Evolutionary conservation across 1,284 basidiomycete species (phyloP).

Genomic region (Heliocybe sulcata): DNA sequence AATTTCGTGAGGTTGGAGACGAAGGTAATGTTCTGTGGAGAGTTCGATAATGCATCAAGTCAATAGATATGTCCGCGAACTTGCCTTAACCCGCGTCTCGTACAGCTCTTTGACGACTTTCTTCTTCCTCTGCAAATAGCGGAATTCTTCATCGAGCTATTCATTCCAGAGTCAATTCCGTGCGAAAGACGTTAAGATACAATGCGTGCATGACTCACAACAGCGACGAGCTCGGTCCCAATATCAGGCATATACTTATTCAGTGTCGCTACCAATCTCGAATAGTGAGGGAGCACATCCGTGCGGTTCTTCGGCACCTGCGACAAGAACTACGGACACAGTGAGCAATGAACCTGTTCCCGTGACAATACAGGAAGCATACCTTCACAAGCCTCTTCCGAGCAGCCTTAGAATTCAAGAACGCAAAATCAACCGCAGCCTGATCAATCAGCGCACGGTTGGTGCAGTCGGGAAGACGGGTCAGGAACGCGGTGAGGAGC

Average conservation of each 20-base stretch:
- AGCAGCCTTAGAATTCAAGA: constrained; percentile 93
- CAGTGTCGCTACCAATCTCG: constrained; percentile 83
- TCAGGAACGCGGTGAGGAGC: constrained; percentile 85
- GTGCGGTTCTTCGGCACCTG: constrained; percentile 85
- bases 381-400: constrained; percentile 87
- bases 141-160: constrained; percentile 94
- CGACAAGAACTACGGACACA: constrained; percentile 60
- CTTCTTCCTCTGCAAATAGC: constrained; percentile 93
- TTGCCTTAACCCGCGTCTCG: constrained; percentile 78
- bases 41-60: not conserved
- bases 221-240: constrained; percentile 72
- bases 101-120: constrained; percentile 86
- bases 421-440: constrained; percentile 92
- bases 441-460: constrained; percentile 93
- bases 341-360: not conserved
- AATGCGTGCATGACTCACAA: constrained; percentile 41
- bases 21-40: constrained; percentile 77
- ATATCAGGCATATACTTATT: constrained; percentile 94
- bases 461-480: constrained; percentile 89
- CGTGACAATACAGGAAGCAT: constrained; percentile 11
- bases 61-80: constrained; percentile 3
- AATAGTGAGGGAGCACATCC: constrained; percentile 92
- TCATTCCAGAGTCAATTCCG: constrained; percentile 2
- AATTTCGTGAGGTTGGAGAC: constrained; percentile 95
- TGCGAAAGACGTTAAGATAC: not conserved